Evolutionary conservation across 768 basidiomycete genomes (phyloP).

Genomic region (Imleria badia): DNA sequence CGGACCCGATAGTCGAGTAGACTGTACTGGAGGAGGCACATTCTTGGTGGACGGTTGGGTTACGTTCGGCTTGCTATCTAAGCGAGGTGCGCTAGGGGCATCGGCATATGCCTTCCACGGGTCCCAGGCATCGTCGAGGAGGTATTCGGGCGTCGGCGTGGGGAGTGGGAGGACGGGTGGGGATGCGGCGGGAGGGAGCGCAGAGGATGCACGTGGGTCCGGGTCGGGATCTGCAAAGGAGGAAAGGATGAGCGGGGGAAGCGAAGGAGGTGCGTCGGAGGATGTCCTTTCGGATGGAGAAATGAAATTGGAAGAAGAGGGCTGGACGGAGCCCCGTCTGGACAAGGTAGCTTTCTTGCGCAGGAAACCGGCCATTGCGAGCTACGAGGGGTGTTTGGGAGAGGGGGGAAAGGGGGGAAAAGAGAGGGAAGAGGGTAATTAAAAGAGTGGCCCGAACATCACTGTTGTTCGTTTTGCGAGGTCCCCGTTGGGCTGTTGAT

Average conservation of each 20-base stretch:
- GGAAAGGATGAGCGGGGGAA: conserved; percentile 45
- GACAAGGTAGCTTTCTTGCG: conserved; percentile 45
- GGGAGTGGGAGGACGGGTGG: conserved; percentile 6
- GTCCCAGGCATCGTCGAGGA: conserved; percentile 20
- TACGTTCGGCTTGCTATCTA: conserved; percentile 1
- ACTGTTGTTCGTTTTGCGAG: not conserved
- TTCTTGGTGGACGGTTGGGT: too few relatives aligned
- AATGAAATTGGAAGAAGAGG: not conserved
- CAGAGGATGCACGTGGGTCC: not conserved
- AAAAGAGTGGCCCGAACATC: conserved; percentile 15
- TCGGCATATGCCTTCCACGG: conserved; percentile 19
- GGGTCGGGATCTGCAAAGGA: conserved; percentile 29
- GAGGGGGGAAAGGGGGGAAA: not conserved
- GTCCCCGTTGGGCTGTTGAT: not conserved
- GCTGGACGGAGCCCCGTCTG: not conserved
- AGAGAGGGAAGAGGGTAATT: not conserved
- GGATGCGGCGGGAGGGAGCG: conserved; percentile 17
- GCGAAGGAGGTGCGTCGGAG: conserved; percentile 26
- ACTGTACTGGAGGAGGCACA: not conserved
- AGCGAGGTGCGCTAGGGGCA: not conserved
- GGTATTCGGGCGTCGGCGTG: not conserved
- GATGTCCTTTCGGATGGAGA: not conserved
- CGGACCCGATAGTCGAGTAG: conserved; percentile 13
- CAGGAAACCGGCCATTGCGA: conserved; percentile 53
- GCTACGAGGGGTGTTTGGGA: not conserved